These are phyloP conservation scores for Tylopilus rubrobrunneus DNA, from an alignment of 768 basidiomycete species.

Conservation along the genomic window DNA sequence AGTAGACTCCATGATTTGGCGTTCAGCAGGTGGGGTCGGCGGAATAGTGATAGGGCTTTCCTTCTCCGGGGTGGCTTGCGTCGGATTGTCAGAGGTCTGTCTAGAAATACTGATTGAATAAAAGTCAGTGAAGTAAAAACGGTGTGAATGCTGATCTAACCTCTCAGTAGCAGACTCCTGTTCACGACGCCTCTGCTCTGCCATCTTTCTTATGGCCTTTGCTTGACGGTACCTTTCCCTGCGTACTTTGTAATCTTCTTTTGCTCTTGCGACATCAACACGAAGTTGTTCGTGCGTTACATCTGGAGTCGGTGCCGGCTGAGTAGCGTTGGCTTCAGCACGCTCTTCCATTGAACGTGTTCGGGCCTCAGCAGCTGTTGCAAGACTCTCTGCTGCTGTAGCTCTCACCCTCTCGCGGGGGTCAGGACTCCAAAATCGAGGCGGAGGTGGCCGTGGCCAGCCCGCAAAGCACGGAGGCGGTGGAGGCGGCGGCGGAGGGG, in stretches of 20 bases:
- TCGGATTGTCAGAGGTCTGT: slow-evolving; percentile 21
- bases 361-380: slow-evolving; percentile 17
- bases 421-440: slow-evolving; percentile 16
- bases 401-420: slow-evolving; percentile 8
- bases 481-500: slow-evolving; percentile 13
- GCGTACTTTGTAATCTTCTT: slow-evolving; percentile 59
- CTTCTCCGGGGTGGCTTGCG: slow-evolving; percentile 3
- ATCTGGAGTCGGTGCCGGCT: background rate
- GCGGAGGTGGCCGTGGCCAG: slow-evolving; percentile 27
- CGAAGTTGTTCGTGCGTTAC: slow-evolving; percentile 25
- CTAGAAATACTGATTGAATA: slow-evolving; percentile 21
- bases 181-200: slow-evolving; percentile 26
- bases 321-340: background rate
- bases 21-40: slow-evolving; percentile 5
- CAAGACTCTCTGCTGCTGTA: slow-evolving; percentile 12
- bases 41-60: slow-evolving; percentile 1
- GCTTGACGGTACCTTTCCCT: slow-evolving; percentile 68
- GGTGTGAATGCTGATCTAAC: slow-evolving; percentile 9
- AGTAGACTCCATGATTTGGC: slow-evolving; percentile 15
- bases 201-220: slow-evolving; percentile 45
- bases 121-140: slow-evolving; percentile 5
- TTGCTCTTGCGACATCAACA: slow-evolving; percentile 58
- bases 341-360: slow-evolving; percentile 5
- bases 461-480: background rate
- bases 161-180: slow-evolving; percentile 25